These are phyloP conservation scores for Phytophthora sansomeana DNA, from an alignment of 352 stramenopile genomes.

Conservation along the genomic window DNA sequence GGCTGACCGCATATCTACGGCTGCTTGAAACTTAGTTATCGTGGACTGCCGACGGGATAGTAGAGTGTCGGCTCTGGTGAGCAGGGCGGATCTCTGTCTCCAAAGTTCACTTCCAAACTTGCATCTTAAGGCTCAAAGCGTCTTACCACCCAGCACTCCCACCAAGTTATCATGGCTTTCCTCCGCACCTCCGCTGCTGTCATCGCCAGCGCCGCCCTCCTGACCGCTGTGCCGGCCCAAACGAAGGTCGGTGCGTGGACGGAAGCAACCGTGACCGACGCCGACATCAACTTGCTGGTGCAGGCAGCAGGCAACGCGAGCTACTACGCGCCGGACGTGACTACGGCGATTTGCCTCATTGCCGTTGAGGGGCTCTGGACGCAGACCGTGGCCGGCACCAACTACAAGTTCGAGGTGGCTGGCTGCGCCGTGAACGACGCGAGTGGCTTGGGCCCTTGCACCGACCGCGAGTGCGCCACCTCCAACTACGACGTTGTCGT, in stretches of 20 bases:
- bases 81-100: neutral
- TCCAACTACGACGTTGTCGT: constrained; percentile 46
- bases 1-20: neutral
- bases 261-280: constrained; percentile 27
- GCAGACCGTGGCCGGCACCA: constrained; percentile 59
- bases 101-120: constrained; percentile 28
- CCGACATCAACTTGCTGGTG: constrained; percentile 39
- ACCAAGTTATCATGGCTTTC: constrained; percentile 18
- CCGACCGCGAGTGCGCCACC: constrained; percentile 39
- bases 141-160: neutral
- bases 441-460: constrained; percentile 43
- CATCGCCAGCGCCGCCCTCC: constrained; percentile 2
- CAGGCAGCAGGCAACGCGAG: constrained; percentile 34
- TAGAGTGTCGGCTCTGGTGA: constrained; percentile 7
- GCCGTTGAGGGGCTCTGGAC: constrained; percentile 41
- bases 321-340: constrained; percentile 47
- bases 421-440: constrained; percentile 46
- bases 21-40: neutral
- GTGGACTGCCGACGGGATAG: constrained; percentile 8
- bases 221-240: constrained; percentile 24
- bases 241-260: constrained; percentile 31
- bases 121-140: constrained; percentile 17
- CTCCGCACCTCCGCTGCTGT: constrained; percentile 6
- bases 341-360: constrained; percentile 46
- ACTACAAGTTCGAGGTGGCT: constrained; percentile 59